Evolutionary conservation across 1,139 yeast genomes (phyloP).

Genomic region (Saccharomyces pastorianus): DNA sequence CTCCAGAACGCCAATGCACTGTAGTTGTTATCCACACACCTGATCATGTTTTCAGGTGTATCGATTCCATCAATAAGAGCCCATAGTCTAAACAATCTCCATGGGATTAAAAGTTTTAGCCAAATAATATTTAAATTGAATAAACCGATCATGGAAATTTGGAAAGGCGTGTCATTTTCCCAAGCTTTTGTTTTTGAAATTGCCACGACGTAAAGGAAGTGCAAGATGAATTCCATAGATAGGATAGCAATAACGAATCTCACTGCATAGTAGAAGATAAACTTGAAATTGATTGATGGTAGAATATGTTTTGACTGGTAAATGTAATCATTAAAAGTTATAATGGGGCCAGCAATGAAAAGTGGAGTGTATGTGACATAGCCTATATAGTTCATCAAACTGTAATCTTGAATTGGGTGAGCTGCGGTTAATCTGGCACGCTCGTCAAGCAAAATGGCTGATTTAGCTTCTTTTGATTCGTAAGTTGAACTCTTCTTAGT

Average conservation of each 20-base stretch:
- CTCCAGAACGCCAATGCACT: slow-evolving; percentile 93
- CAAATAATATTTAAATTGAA: slow-evolving; percentile 85
- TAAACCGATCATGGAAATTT: slow-evolving; percentile 87
- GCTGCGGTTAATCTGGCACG: slow-evolving; percentile 62
- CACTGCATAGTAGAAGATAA: slow-evolving; percentile 54
- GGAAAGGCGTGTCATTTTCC: slow-evolving; percentile 83
- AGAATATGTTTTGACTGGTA: slow-evolving; percentile 49
- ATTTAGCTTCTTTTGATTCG: slow-evolving; percentile 18
- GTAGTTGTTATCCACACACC: slow-evolving; percentile 91
- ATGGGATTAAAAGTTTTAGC: slow-evolving; percentile 85
- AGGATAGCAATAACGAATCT: slow-evolving; percentile 66
- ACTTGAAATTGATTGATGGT: slow-evolving; percentile 44
- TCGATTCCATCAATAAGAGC: slow-evolving; percentile 82
- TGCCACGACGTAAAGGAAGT: slow-evolving; percentile 86
- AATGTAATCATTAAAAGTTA: slow-evolving; percentile 84
- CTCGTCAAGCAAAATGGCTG: slow-evolving; percentile 40
- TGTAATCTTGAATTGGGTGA: slow-evolving; percentile 51
- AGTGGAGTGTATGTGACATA: slow-evolving; percentile 80
- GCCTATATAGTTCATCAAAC: slow-evolving; percentile 55
- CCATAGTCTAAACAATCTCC: slow-evolving; percentile 94
- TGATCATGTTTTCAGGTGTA: slow-evolving; percentile 94
- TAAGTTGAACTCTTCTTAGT: slow-evolving; percentile 6
- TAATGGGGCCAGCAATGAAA: slow-evolving; percentile 87
- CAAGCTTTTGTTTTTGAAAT: slow-evolving; percentile 80
- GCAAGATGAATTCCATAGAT: slow-evolving; percentile 81